These are phyloP conservation scores for Bimuria novae-zelandiae DNA, from an alignment of 2,329 filamentous ascomycete species.

Conservation along the genomic window DNA sequence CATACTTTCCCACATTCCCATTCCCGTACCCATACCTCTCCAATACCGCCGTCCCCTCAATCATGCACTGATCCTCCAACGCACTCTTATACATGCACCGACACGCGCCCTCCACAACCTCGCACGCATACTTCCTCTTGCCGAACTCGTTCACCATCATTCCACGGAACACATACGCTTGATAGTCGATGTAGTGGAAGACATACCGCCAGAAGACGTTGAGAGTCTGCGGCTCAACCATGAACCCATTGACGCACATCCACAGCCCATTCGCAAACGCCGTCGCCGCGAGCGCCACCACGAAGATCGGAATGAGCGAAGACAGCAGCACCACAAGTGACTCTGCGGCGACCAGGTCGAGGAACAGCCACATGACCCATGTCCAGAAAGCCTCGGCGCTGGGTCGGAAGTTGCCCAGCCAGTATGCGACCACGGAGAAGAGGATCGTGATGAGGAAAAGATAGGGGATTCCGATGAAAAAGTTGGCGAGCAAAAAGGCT, in stretches of 20 bases:
- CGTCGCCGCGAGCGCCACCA: slow-evolving; percentile 75
- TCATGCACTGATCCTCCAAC: slow-evolving; percentile 67
- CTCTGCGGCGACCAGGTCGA: slow-evolving; percentile 81
- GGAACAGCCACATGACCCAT: slow-evolving; percentile 83
- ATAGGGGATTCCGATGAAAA: slow-evolving; percentile 79
- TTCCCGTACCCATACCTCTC: slow-evolving; percentile 70
- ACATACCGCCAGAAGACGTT: slow-evolving; percentile 87
- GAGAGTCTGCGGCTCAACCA: slow-evolving; percentile 72
- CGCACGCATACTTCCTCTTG: slow-evolving; percentile 66
- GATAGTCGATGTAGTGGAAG: slow-evolving; percentile 89
- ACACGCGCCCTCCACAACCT: slow-evolving; percentile 50
- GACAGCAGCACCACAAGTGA: slow-evolving; percentile 79
- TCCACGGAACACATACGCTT: slow-evolving; percentile 82
- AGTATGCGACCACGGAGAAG: slow-evolving; percentile 78
- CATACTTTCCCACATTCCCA: slow-evolving; percentile 67
- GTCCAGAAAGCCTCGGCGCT: slow-evolving; percentile 70
- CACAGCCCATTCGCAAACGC: slow-evolving; percentile 88
- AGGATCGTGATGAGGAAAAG: slow-evolving; percentile 77
- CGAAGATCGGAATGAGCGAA: slow-evolving; percentile 76
- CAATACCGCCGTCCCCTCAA: slow-evolving; percentile 72
- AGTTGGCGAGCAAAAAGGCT: slow-evolving; percentile 76
- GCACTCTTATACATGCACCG: slow-evolving; percentile 73
- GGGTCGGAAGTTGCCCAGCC: slow-evolving; percentile 75
- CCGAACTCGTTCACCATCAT: slow-evolving; percentile 93
- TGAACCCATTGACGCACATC: slow-evolving; percentile 86